Evolutionary conservation across 768 basidiomycete species (phyloP).

Genomic region (Pleurotus eryngii): DNA sequence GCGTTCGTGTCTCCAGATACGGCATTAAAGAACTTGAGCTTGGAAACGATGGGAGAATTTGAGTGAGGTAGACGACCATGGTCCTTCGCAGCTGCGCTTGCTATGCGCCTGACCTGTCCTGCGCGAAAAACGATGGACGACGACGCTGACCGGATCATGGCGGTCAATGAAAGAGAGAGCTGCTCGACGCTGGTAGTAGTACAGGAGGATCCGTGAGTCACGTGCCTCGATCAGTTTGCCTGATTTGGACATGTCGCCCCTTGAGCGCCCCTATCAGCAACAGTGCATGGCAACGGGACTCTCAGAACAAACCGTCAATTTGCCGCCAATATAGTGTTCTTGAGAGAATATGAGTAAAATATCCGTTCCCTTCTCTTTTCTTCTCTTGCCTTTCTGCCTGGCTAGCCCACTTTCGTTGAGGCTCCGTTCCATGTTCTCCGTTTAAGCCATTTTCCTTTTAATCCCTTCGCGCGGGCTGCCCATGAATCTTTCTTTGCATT

Average conservation of each 20-base stretch:
- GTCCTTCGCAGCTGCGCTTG: conserved; percentile 7
- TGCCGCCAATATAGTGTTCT: not conserved
- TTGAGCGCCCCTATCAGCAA: no score
- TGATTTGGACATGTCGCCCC: not conserved
- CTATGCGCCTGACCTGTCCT: conserved; percentile 12
- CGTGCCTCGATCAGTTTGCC: not conserved
- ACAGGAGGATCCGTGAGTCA: conserved; percentile 4
- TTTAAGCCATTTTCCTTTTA: conserved; percentile 10
- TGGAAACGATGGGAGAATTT: conserved; percentile 62
- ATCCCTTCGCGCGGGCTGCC: conserved; percentile 13
- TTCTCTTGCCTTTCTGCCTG: conserved; percentile 22
- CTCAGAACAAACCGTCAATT: conserved; percentile 2
- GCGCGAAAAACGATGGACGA: conserved; percentile 14
- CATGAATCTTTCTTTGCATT: conserved; percentile 10
- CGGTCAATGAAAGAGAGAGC: conserved; percentile 9
- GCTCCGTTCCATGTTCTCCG: conserved; percentile 11
- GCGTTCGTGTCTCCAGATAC: conserved; percentile 55
- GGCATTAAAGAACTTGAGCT: conserved; percentile 78
- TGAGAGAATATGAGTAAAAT: conserved; percentile 3
- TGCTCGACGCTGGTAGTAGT: not conserved
- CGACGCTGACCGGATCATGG: conserved; percentile 34
- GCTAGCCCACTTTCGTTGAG: conserved; percentile 32
- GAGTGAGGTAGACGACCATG: conserved; percentile 36
- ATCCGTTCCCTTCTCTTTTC: conserved; percentile 17
- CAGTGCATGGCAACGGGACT: not conserved